Evolutionary conservation across 2,329 filamentous ascomycete genomes (phyloP).

Genomic region (Fusarium piperis): DNA sequence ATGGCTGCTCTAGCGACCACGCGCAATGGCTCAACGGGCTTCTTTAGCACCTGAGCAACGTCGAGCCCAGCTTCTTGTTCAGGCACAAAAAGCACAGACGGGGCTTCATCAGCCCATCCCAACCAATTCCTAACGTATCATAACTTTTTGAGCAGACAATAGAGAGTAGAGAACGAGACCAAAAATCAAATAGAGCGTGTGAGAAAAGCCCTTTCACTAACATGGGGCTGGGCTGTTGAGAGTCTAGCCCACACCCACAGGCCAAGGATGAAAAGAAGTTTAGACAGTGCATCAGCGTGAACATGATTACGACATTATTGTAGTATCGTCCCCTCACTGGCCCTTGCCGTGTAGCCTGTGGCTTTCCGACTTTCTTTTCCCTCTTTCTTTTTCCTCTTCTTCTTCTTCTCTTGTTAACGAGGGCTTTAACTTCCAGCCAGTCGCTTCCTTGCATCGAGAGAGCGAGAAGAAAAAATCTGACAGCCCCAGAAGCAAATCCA

Average conservation of each 20-base stretch:
- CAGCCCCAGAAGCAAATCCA: not conserved
- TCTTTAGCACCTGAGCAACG: conserved; percentile 1
- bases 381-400: conserved; percentile 7
- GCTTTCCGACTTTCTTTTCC: not conserved
- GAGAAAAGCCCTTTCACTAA: not conserved
- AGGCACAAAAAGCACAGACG: conserved; percentile 8
- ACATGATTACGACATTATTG: conserved; percentile 9
- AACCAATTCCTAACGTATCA: not conserved
- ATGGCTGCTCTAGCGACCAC: not conserved
- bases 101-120: not conserved
- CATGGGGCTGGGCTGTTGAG: conserved; percentile 13
- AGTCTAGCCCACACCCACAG: conserved; percentile 21
- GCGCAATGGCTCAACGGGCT: not conserved
- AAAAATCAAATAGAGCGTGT: not conserved
- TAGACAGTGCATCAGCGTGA: conserved; percentile 1
- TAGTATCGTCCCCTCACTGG: conserved; percentile 2
- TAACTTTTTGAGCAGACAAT: not conserved
- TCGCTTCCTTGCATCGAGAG: not conserved
- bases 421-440: not conserved
- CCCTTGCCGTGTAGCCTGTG: not conserved
- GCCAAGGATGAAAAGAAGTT: conserved; percentile 4
- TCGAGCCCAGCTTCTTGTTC: not conserved
- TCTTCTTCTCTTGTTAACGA: not conserved
- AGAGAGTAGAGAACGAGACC: not conserved
- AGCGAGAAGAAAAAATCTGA: not conserved